Evolutionary conservation across 192 early-diverging fungal species (phyloP), one percentile per base, ranked within the genome.

Genomic region (Coemansia sp.): DNA sequence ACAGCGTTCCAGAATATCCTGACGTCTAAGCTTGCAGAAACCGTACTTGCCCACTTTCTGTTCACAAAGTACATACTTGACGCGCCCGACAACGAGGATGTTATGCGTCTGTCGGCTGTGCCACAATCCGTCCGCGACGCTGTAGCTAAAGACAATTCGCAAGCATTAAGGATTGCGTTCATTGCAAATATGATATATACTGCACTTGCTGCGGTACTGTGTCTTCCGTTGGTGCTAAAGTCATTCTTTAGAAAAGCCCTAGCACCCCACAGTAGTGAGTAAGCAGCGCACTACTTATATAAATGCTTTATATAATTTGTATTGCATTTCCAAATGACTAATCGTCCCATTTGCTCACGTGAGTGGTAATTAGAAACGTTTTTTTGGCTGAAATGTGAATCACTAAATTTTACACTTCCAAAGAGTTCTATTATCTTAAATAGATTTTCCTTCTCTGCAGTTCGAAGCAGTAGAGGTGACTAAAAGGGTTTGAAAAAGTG

Each of bases 61-160:
- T 81, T 66, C 30, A 21, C 48, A 25, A 64, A 66, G 46, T 76
- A 75, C 34, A 75, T 81, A 4, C 52, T 81, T 20, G 35, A 59
- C 15, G 71, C 79, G 2, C 37, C 35, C 8, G 49, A 81, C 56
- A 81, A 81, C 43, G 61, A 70, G 21, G 72, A 80, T 20, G 52
- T 80, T 15, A 71, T 74, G 34, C 68, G 63, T 29, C 59, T 80
- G 58, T 49, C 68, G 31, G 52, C 33, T 7, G 72, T 80, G 64
- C 72, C 77, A 45, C 72, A 74, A 66, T 62, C 68, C 12, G 77
- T 74, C 28, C 64, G 68, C 29, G 57, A 66, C 49, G 77, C 37
- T 18, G 72, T 80, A 18, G 46, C 58, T 10, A 43, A 74, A 3
- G 62, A 66, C 18, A 80, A 80, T 26, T 72, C 61, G 15, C 40